A percentile compares a stretch with the other conserved stretches of the same genome.
phyloP scores from a whole-genome alignment of 1,284 basidiomycete species.

The Austropuccinia psidii region DNA sequence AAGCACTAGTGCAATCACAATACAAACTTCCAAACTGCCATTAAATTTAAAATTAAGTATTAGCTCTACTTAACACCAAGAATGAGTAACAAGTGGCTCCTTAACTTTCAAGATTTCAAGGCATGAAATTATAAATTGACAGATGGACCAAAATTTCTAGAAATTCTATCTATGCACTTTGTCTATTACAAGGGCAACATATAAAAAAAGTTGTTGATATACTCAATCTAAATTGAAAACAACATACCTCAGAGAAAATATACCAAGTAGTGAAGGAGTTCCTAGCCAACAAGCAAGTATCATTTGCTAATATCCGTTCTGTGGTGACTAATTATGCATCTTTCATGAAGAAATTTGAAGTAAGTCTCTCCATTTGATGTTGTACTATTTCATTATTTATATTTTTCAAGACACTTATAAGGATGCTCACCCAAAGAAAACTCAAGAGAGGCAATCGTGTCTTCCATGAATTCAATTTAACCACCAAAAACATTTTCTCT shows the following conservation, averaged over 20 bases:
- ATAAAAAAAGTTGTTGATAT: not conserved
- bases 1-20: not conserved
- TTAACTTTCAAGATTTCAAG: not conserved
- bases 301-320: not conserved
- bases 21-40: not conserved
- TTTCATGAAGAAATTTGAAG: not conserved
- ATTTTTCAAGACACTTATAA: too few relatives aligned
- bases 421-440: too few relatives aligned
- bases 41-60: not conserved
- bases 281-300: not conserved
- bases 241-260: not conserved
- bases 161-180: not conserved
- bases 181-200: not conserved
- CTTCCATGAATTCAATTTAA: too few relatives aligned
- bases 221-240: not conserved
- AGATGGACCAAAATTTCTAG: slow-evolving; percentile 1
- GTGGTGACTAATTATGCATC: not conserved
- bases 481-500: too few relatives aligned
- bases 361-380: too few relatives aligned
- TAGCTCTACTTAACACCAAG: not conserved
- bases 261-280: not conserved
- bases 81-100: not conserved
- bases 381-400: too few relatives aligned
- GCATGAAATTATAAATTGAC: not conserved
- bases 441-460: too few relatives aligned